These are phyloP conservation scores for Vinca minor DNA, from an alignment of 257 asterid species.

Conservation along the genomic window DNA sequence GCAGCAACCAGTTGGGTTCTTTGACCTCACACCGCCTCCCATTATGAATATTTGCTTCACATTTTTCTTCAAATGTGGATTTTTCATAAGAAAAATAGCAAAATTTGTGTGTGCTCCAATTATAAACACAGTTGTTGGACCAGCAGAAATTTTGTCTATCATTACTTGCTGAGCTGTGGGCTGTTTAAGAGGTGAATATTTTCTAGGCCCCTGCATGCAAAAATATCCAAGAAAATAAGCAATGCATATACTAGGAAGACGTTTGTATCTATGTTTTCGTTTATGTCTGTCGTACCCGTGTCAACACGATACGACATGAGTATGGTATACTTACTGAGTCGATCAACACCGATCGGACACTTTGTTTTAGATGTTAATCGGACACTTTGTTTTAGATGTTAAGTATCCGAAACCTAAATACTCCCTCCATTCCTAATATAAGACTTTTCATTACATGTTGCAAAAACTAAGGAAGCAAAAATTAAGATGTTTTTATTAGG, in stretches of 20 bases:
- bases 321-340: too few relatives aligned
- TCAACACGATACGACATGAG: too few relatives aligned
- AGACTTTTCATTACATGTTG: too few relatives aligned
- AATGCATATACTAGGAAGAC: neutral
- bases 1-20: constrained; percentile 70
- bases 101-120: constrained; percentile 56
- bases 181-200: constrained; percentile 60
- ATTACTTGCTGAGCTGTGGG: constrained; percentile 74
- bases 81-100: constrained; percentile 58
- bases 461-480: too few relatives aligned
- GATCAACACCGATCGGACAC: too few relatives aligned
- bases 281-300: too few relatives aligned
- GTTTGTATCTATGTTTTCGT: too few relatives aligned
- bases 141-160: constrained; percentile 54
- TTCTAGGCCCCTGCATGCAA: constrained; percentile 53
- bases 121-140: constrained; percentile 53
- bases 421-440: too few relatives aligned
- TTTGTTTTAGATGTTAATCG: too few relatives aligned
- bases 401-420: too few relatives aligned
- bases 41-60: constrained; percentile 60
- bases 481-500: too few relatives aligned
- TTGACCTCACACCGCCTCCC: constrained; percentile 80
- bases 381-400: too few relatives aligned
- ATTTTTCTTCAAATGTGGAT: constrained; percentile 66
- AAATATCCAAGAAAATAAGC: constrained; percentile 7